Evolutionary conservation across 192 early-diverging fungal genomes (phyloP).

Genomic region (Bifiguratus adelaidae): DNA sequence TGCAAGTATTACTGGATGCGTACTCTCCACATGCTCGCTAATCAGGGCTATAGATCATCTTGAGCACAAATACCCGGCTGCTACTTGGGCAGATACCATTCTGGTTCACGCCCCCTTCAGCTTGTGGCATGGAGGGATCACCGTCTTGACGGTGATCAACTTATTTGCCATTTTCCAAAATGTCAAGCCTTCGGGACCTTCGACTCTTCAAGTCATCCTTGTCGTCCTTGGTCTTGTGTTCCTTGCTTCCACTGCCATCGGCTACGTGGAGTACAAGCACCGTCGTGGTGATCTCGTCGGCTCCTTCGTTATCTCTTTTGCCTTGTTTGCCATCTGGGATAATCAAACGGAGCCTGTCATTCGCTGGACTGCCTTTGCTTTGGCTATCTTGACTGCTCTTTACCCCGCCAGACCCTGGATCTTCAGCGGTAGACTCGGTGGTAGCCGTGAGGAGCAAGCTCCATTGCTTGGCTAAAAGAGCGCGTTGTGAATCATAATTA

Average conservation of each 20-base stretch:
- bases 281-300: constrained; percentile 50
- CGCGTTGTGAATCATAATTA: too few relatives aligned
- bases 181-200: constrained; percentile 20
- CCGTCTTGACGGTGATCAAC: constrained; percentile 46
- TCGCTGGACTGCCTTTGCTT: constrained; percentile 31
- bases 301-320: constrained; percentile 49
- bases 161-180: constrained; percentile 45
- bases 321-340: constrained; percentile 33
- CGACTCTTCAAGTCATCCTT: constrained; percentile 27
- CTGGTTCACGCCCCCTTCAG: constrained; percentile 61
- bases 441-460: constrained; percentile 12
- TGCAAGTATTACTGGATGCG: constrained; percentile 14
- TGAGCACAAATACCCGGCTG: constrained; percentile 16
- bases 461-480: constrained; percentile 39
- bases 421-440: constrained; percentile 16
- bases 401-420: constrained; percentile 31
- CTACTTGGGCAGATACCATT: constrained; percentile 22
- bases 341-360: constrained; percentile 23
- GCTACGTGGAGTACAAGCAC: constrained; percentile 48
- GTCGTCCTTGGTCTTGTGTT: constrained; percentile 37
- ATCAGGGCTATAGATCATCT: constrained; percentile 7
- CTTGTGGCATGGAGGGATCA: constrained; percentile 54
- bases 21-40: background rate
- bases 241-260: constrained; percentile 42
- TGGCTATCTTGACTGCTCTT: constrained; percentile 25